Evolutionary conservation across 495 filamentous ascomycete species (phyloP).

Genomic region (Talaromyces stipitatus): DNA sequence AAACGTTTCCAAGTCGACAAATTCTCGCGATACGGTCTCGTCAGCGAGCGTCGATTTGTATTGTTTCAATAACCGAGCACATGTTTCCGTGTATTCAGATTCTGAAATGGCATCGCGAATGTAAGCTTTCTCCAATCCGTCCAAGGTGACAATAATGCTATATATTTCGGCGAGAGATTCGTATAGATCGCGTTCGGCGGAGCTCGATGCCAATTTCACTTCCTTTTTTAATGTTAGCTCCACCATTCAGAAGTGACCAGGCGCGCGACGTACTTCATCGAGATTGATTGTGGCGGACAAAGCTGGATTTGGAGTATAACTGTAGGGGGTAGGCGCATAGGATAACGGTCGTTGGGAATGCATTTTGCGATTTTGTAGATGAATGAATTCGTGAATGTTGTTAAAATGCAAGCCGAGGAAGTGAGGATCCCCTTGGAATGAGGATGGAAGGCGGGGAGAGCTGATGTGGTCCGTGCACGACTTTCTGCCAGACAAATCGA

Average conservation of each 20-base stretch:
- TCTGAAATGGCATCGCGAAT: constrained; percentile 92
- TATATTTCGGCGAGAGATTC: constrained; percentile 96
- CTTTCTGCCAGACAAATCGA: constrained; percentile 6
- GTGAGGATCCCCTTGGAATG: neutral
- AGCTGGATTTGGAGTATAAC: constrained; percentile 72
- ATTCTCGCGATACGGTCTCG: constrained; percentile 73
- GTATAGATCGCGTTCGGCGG: constrained; percentile 83
- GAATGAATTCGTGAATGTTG: neutral
- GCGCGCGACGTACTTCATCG: constrained; percentile 60
- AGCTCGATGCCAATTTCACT: constrained; percentile 80
- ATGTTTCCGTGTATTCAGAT: constrained; percentile 90
- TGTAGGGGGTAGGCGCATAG: constrained; percentile 88
- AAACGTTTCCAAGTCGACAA: constrained; percentile 87
- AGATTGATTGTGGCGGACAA: constrained; percentile 85
- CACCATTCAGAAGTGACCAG: neutral
- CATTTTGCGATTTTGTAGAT: constrained; percentile 20
- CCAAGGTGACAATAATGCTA: constrained; percentile 91
- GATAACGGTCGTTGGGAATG: constrained; percentile 44
- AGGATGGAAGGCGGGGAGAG: neutral
- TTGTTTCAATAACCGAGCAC: constrained; percentile 85
- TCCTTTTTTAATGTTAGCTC: constrained; percentile 50
- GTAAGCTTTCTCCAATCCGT: constrained; percentile 94
- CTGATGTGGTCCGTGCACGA: neutral
- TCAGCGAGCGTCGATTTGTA: constrained; percentile 91
- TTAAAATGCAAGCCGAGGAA: neutral